These are phyloP conservation scores for Trichoderma brevicompactum DNA, from an alignment of 2,329 filamentous ascomycete genomes.

Conservation along the genomic window DNA sequence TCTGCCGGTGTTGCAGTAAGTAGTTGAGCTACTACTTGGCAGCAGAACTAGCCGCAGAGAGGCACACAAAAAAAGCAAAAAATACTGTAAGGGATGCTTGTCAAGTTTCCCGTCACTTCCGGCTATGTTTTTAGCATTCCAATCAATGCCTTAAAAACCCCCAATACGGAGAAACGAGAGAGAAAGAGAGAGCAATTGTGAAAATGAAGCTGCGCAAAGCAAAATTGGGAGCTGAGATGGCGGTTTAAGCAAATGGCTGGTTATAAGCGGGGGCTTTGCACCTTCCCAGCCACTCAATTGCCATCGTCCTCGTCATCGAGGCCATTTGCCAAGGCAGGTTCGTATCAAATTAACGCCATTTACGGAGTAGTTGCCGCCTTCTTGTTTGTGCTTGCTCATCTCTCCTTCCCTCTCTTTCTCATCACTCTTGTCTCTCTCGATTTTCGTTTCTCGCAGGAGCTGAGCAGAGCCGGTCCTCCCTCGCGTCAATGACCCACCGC, in stretches of 20 bases:
- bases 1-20: not conserved
- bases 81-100: slow-evolving; percentile 7
- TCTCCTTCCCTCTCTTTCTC: not conserved
- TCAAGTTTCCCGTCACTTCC: not conserved
- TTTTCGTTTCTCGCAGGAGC: not conserved
- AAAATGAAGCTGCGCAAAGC: not conserved
- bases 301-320: slow-evolving; percentile 22
- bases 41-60: not conserved
- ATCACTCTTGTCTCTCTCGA: not conserved
- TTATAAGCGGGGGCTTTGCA: slow-evolving; percentile 19
- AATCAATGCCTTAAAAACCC: not conserved
- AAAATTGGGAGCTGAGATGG: slow-evolving; percentile 3
- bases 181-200: not conserved
- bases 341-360: not conserved
- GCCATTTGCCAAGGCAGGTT: slow-evolving; percentile 19
- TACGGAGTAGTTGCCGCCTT: not conserved
- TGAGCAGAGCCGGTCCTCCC: not conserved
- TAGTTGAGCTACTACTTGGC: not conserved
- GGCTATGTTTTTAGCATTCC: slow-evolving; percentile 19
- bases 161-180: not conserved
- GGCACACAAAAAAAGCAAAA: not conserved
- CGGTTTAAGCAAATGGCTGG: slow-evolving; percentile 22
- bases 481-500: slow-evolving; percentile 17
- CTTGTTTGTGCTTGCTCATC: not conserved
- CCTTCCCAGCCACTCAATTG: slow-evolving; percentile 25